phyloP scores from a whole-genome alignment of 768 basidiomycete genomes.

The Pisolithus albus region DNA sequence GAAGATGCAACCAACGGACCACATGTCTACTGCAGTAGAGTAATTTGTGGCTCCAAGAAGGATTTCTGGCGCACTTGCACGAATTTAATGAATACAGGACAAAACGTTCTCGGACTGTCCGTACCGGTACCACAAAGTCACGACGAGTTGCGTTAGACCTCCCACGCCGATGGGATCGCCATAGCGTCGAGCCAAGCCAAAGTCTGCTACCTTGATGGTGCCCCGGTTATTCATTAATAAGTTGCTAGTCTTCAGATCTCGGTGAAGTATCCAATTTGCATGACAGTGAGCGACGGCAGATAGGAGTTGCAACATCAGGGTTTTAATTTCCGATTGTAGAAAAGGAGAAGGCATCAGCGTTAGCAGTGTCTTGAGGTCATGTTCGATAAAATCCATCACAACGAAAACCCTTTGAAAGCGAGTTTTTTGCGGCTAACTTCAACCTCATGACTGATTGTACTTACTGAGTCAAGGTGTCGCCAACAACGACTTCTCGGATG shows the following conservation, averaged over 20 bases:
- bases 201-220: slow-evolving; percentile 97
- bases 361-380: slow-evolving; percentile 94
- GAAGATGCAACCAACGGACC: slow-evolving; percentile 99
- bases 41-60: slow-evolving; percentile 89
- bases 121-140: slow-evolving; percentile 98
- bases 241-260: slow-evolving; percentile 97
- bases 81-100: slow-evolving; percentile 8
- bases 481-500: slow-evolving; percentile 96
- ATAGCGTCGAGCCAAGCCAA: slow-evolving; percentile 91
- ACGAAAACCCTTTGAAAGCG: slow-evolving; percentile 77
- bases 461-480: slow-evolving; percentile 97
- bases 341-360: slow-evolving; percentile 95
- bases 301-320: slow-evolving; percentile 85
- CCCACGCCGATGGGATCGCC: slow-evolving; percentile 95
- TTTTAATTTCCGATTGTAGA: slow-evolving; percentile 97
- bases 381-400: slow-evolving; percentile 99
- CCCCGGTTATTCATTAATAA: slow-evolving; percentile 98
- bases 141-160: slow-evolving; percentile 97
- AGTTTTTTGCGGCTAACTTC: slow-evolving; percentile 6
- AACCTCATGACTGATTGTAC: slow-evolving; percentile 32
- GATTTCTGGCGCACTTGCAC: slow-evolving; percentile 83
- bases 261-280: slow-evolving; percentile 94
- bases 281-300: slow-evolving; percentile 94
- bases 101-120: slow-evolving; percentile 20
- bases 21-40: slow-evolving; percentile 94